Evolutionary conservation across 805 yeast species (phyloP).

Genomic region (Wickerhamiella siamensis): DNA sequence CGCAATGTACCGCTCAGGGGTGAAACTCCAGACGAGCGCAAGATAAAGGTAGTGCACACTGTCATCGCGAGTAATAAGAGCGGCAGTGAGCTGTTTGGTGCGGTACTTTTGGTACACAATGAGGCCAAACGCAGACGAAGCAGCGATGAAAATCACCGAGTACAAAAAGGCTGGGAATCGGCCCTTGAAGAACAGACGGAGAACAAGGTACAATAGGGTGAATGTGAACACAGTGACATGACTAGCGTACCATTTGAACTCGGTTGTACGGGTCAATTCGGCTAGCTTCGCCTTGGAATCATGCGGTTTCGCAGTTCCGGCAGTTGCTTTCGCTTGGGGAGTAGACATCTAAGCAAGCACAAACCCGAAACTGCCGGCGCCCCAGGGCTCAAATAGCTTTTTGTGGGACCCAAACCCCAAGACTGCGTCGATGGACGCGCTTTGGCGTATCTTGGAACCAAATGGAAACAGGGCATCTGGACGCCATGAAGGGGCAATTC

Average conservation of each 20-base stretch:
- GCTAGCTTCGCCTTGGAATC: slow-evolving; percentile 4
- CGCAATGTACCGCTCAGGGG: slow-evolving; percentile 48
- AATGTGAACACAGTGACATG: slow-evolving; percentile 14
- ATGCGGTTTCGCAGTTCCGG: not conserved
- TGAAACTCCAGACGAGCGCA: slow-evolving; percentile 41
- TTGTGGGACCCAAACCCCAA: not conserved
- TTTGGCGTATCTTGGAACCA: no score
- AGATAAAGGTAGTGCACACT: slow-evolving; percentile 57
- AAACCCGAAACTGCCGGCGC: no score
- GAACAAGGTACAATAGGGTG: slow-evolving; percentile 10
- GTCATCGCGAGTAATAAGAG: slow-evolving; percentile 35
- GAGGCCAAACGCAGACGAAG: slow-evolving; percentile 60
- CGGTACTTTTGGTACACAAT: slow-evolving; percentile 48
- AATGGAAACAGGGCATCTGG: no score
- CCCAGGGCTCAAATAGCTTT: not conserved
- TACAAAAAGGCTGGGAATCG: slow-evolving; percentile 36
- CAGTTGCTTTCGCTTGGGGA: not conserved
- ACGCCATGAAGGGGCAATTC: no score
- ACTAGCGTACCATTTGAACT: slow-evolving; percentile 19
- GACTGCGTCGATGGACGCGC: not conserved
- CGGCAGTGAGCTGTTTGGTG: slow-evolving; percentile 14
- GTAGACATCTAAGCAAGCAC: not conserved
- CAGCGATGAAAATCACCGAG: slow-evolving; percentile 45
- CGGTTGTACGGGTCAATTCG: slow-evolving; percentile 17
- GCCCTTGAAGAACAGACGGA: slow-evolving; percentile 15